Conservation (phyloP, 1,139 yeast species). For the Scheffersomyces illinoinensis region DNA sequence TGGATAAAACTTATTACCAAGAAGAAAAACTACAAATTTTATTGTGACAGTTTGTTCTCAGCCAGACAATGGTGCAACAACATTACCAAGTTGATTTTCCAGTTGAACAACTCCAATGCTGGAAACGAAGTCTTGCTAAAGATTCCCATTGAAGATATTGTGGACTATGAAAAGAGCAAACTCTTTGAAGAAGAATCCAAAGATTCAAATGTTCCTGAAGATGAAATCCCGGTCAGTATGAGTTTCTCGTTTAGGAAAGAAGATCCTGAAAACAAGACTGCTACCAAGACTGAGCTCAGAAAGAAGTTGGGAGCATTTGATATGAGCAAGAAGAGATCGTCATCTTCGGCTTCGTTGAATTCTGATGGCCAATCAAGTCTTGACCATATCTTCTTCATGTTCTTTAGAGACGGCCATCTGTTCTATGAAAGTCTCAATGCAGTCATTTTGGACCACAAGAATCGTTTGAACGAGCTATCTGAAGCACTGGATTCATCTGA, state of each 20-base stretch:
- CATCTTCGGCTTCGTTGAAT: neutral
- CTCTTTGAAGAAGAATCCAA: slow-evolving; percentile 11
- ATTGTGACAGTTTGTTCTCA: slow-evolving; percentile 68
- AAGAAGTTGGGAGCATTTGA: slow-evolving; percentile 3
- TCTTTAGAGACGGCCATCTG: slow-evolving; percentile 45
- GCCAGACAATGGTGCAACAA: slow-evolving; percentile 83
- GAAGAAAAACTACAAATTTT: slow-evolving; percentile 60
- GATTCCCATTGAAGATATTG: slow-evolving; percentile 70
- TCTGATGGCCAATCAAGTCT: slow-evolving; percentile 37
- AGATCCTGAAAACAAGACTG: slow-evolving; percentile 1
- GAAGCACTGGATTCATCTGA: slow-evolving; percentile 1
- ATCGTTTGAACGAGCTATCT: neutral
- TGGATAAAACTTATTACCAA: slow-evolving; percentile 62
- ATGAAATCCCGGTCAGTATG: slow-evolving; percentile 22
- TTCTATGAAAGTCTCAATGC: slow-evolving; percentile 25
- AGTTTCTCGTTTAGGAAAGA: slow-evolving; percentile 17
- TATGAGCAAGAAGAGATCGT: slow-evolving; percentile 21
- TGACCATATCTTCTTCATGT: slow-evolving; percentile 59
- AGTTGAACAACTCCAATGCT: slow-evolving; percentile 58
- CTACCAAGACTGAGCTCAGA: slow-evolving; percentile 2
- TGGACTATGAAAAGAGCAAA: slow-evolving; percentile 53
- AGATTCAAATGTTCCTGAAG: slow-evolving; percentile 2
- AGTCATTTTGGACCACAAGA: slow-evolving; percentile 17
- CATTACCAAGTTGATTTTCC: slow-evolving; percentile 73
- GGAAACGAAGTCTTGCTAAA: slow-evolving; percentile 76